Evolutionary conservation across 2,329 filamentous ascomycete genomes (phyloP).

Genomic region (Shiraia sp.): DNA sequence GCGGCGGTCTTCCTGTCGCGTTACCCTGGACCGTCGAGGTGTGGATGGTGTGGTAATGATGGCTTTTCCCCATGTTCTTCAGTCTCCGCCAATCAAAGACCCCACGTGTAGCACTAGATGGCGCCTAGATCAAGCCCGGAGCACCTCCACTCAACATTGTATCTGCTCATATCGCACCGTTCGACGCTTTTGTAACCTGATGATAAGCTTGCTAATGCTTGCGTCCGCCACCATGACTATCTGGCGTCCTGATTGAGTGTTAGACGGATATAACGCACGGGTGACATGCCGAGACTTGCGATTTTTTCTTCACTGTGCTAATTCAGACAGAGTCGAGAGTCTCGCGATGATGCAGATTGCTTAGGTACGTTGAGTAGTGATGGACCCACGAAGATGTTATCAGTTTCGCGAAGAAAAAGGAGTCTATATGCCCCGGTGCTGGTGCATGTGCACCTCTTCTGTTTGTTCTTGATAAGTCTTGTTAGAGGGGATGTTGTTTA

Average conservation of each 20-base stretch:
- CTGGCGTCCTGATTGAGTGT: slow-evolving; percentile 1
- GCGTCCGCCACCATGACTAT: not conserved
- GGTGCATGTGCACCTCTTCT: no score
- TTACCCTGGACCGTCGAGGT: not conserved
- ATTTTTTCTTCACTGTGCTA: no score
- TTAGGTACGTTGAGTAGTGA: no score
- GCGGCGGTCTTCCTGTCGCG: slow-evolving; percentile 2
- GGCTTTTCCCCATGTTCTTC: no score
- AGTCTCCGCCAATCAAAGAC: slow-evolving; percentile 2
- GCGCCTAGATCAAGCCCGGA: not conserved
- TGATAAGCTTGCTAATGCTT: slow-evolving; percentile 1
- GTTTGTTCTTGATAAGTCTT: not conserved
- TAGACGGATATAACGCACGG: not conserved
- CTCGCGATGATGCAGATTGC: no score
- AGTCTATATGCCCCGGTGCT: no score
- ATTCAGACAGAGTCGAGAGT: no score
- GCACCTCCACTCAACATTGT: no score
- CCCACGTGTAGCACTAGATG: slow-evolving; percentile 5
- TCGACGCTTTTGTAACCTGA: slow-evolving; percentile 1
- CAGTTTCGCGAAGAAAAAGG: no score
- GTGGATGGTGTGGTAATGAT: not conserved
- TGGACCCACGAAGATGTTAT: no score
- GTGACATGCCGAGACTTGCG: no score
- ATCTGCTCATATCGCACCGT: not conserved
- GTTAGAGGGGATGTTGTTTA: not conserved